phyloP scores from a whole-genome alignment of 495 filamentous ascomycete species.

The Parmelia sp. region DNA sequence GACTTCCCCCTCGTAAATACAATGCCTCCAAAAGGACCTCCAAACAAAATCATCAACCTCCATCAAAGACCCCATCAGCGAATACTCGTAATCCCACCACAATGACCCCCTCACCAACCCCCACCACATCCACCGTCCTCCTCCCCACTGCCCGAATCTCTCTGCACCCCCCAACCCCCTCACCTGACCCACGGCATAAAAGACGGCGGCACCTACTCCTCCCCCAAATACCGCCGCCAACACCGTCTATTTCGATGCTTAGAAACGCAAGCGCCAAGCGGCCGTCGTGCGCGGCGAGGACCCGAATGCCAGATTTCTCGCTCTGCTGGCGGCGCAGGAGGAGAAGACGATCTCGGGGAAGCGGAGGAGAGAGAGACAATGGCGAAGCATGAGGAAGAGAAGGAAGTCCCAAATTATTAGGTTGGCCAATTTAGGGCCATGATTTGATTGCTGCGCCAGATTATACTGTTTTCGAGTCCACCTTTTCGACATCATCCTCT shows the following conservation, averaged over 20 bases:
- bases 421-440: not conserved
- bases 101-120: not conserved
- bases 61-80: not conserved
- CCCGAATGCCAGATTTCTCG: not conserved
- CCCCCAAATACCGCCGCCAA: not conserved
- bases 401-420: not conserved
- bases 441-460: not conserved
- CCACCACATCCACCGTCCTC: not conserved
- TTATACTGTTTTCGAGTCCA: not conserved
- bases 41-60: no score
- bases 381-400: not conserved
- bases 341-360: not conserved
- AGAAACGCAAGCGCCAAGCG: not conserved
- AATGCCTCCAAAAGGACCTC: no score
- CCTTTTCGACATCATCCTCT: constrained; percentile 5
- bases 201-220: not conserved
- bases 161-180: not conserved
- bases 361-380: not conserved
- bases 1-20: no score
- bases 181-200: not conserved
- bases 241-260: not conserved
- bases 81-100: not conserved
- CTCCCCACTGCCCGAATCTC: not conserved
- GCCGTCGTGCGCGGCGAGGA: not conserved
- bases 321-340: not conserved